Percentiles rank a stretch among this genome's conserved stretches.
These are phyloP conservation scores for Auricularia auricula-judae DNA, from an alignment of 768 basidiomycete genomes.

Conservation along the genomic window DNA sequence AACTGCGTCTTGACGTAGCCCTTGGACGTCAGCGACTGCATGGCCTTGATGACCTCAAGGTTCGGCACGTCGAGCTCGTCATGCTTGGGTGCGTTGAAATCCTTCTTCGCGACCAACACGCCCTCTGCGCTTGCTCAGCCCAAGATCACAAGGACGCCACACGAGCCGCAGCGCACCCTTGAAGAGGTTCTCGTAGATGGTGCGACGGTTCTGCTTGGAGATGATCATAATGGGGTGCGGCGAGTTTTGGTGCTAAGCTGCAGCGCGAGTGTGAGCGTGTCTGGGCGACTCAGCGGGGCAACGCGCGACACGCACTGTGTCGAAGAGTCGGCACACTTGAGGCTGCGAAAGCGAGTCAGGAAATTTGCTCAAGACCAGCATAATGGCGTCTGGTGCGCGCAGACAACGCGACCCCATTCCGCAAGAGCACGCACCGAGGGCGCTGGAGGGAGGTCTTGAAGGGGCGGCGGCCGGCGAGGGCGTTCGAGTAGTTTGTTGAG, in stretches of 20 bases:
- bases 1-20: conserved; percentile 98
- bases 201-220: conserved; percentile 85
- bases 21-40: conserved; percentile 54
- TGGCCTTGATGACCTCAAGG: conserved; percentile 62
- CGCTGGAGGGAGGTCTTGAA: not conserved
- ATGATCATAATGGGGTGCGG: conserved; percentile 75
- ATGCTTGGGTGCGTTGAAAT: conserved; percentile 95
- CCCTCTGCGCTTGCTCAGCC: conserved; percentile 54
- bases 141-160: not conserved
- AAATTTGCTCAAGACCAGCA: not conserved
- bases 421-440: not conserved
- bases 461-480: not conserved
- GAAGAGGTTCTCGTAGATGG: conserved; percentile 99
- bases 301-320: not conserved
- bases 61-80: conserved; percentile 68
- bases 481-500: not conserved
- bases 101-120: conserved; percentile 98
- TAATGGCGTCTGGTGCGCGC: not conserved
- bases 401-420: not conserved
- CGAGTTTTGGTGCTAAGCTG: conserved; percentile 3
- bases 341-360: not conserved
- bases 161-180: conserved; percentile 53
- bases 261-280: not conserved
- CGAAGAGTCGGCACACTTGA: not conserved
- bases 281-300: not conserved